These are phyloP conservation scores for Chrysanthemum lavandulifolium DNA, from an alignment of 129 eudicot genomes.

Conservation along the genomic window DNA sequence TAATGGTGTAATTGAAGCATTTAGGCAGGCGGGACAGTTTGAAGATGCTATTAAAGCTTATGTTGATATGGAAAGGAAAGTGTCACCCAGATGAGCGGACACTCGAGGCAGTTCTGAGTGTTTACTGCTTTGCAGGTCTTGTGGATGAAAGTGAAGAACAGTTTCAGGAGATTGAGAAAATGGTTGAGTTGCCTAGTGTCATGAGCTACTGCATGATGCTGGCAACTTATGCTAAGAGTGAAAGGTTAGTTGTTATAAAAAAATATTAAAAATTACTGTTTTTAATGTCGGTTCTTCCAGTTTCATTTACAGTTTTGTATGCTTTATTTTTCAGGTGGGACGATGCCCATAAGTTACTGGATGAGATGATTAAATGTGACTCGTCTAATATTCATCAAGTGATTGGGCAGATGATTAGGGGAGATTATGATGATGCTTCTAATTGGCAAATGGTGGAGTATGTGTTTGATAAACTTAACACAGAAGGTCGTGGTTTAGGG, in stretches of 20 bases:
- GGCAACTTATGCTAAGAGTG: constrained; percentile 71
- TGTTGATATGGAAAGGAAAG: constrained; percentile 86
- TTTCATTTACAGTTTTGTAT: constrained; percentile 17
- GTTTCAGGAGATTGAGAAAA: constrained; percentile 76
- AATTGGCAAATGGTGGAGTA: constrained; percentile 99
- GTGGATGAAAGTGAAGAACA: constrained; percentile 93
- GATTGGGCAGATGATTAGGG: constrained; percentile 82
- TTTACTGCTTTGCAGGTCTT: constrained; percentile 94
- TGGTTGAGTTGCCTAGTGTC: constrained; percentile 80
- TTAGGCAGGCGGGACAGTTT: constrained; percentile 82
- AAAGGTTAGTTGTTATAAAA: constrained; percentile 49
- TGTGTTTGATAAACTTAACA: constrained; percentile 80
- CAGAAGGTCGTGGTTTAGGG: constrained; percentile 85
- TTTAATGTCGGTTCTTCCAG: neutral
- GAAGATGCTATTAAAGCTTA: constrained; percentile 88
- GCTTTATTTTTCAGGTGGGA: constrained; percentile 62
- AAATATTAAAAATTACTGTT: no score
- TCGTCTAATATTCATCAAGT: constrained; percentile 80
- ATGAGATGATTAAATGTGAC: constrained; percentile 68
- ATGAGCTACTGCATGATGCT: constrained; percentile 98
- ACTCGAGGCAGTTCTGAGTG: constrained; percentile 86
- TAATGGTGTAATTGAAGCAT: constrained; percentile 82
- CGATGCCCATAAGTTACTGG: constrained; percentile 55
- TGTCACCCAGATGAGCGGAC: constrained; percentile 83
- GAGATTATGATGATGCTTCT: constrained; percentile 76